phyloP scores from a whole-genome alignment of 2,329 filamentous ascomycete genomes.

The Bipolaris bicolor region DNA sequence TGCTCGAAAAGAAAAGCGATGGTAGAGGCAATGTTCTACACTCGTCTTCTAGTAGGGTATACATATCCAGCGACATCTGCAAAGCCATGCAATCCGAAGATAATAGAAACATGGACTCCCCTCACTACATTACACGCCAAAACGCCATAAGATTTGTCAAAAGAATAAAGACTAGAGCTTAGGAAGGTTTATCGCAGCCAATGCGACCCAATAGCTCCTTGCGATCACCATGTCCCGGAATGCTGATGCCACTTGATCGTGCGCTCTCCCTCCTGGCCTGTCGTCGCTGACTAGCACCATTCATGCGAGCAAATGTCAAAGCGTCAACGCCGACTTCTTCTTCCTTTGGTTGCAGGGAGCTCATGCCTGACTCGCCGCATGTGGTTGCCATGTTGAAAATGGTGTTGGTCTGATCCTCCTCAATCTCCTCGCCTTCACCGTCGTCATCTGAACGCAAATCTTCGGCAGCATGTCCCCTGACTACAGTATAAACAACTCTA shows the following conservation, averaged over 20 bases:
- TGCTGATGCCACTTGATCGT: slow-evolving; percentile 59
- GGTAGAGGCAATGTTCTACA: background rate
- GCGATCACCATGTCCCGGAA: slow-evolving; percentile 73
- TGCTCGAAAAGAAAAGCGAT: background rate
- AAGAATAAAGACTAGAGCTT: background rate
- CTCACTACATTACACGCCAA: background rate
- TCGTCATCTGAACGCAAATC: slow-evolving; percentile 89
- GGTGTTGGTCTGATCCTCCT: slow-evolving; percentile 26
- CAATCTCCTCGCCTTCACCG: slow-evolving; percentile 67
- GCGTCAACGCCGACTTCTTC: slow-evolving; percentile 77
- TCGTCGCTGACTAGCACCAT: slow-evolving; percentile 54
- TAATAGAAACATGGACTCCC: background rate
- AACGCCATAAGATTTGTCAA: slow-evolving; percentile 18
- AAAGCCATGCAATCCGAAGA: background rate
- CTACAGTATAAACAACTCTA: slow-evolving; percentile 78
- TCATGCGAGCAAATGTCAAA: slow-evolving; percentile 65
- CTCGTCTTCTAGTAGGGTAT: slow-evolving; percentile 11
- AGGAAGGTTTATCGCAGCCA: slow-evolving; percentile 74
- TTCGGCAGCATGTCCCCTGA: slow-evolving; percentile 78
- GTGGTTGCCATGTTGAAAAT: slow-evolving; percentile 37
- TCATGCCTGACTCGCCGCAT: slow-evolving; percentile 39
- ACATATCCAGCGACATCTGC: slow-evolving; percentile 7
- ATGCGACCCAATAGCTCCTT: slow-evolving; percentile 84
- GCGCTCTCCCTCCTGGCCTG: slow-evolving; percentile 60
- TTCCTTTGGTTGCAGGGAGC: slow-evolving; percentile 60